phyloP scores from a whole-genome alignment of 1,284 basidiomycete genomes.

The Amylostereum areolatum region DNA sequence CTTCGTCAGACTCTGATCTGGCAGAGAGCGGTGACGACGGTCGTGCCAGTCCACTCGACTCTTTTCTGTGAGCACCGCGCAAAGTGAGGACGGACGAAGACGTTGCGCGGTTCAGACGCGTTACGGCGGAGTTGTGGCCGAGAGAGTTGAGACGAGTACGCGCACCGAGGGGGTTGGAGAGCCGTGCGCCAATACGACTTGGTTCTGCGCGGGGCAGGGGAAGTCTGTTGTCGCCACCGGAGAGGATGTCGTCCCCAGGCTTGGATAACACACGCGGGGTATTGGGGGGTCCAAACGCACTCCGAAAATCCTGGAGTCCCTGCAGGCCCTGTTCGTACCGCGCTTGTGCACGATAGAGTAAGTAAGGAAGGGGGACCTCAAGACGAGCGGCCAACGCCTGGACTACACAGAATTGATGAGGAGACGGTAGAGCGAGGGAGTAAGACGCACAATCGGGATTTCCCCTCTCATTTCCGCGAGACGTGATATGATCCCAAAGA shows the following conservation, averaged over 20 bases:
- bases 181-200: constrained; percentile 1
- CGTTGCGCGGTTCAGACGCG: constrained; percentile 42
- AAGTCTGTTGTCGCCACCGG: no score
- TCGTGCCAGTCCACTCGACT: constrained; percentile 10
- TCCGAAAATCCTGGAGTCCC: constrained; percentile 63
- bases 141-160: constrained; percentile 67
- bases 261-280: constrained; percentile 2
- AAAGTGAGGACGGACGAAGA: constrained; percentile 67
- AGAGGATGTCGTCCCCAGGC: no score
- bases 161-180: constrained; percentile 45
- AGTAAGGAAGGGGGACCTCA: constrained; percentile 72
- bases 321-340: constrained; percentile 77
- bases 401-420: constrained; percentile 40
- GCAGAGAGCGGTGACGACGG: constrained; percentile 39
- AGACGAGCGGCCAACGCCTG: constrained; percentile 74
- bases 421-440: background rate
- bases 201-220: no score
- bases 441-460: constrained; percentile 65
- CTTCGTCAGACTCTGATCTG: constrained; percentile 44
- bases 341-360: constrained; percentile 72
- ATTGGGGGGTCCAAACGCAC: constrained; percentile 38
- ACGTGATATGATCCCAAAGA: constrained; percentile 77
- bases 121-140: constrained; percentile 36
- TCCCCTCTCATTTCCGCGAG: constrained; percentile 58
- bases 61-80: constrained; percentile 35